Evolutionary conservation across 2,329 filamentous ascomycete genomes (phyloP).

Genomic region (Sporothrix globosa): DNA sequence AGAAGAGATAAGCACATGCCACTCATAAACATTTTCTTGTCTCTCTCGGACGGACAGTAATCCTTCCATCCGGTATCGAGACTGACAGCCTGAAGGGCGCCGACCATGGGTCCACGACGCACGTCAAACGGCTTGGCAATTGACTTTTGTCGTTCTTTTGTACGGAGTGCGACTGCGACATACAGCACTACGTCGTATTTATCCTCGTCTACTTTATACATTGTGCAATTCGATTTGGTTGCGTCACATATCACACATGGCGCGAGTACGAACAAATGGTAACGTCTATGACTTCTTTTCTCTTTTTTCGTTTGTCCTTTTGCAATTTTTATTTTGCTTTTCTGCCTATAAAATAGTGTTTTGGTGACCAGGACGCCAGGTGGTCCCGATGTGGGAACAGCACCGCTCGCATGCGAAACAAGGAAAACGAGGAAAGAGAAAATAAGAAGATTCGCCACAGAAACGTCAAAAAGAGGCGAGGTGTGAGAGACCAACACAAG

Average conservation of each 20-base stretch:
- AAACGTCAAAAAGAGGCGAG: conserved; percentile 13
- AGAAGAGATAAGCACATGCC: not conserved
- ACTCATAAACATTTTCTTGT: not conserved
- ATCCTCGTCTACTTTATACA: not conserved
- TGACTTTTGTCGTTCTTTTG: not conserved
- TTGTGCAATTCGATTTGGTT: not conserved
- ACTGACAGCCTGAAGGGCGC: conserved; percentile 1
- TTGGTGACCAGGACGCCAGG: conserved; percentile 33
- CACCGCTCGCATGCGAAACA: conserved; percentile 13
- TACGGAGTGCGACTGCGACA: no score
- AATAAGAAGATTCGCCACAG: conserved; percentile 28
- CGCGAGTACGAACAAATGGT: conserved; percentile 13
- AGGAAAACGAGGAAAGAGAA: not conserved
- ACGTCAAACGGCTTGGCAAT: conserved; percentile 20
- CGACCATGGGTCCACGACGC: conserved; percentile 20
- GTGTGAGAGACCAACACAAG: not conserved
- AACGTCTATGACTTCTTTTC: conserved; percentile 29
- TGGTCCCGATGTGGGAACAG: conserved; percentile 14
- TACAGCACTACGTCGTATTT: no score
- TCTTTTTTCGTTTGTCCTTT: conserved; percentile 27
- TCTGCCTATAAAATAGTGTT: conserved; percentile 26
- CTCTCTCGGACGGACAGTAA: not conserved
- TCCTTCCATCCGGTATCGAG: conserved; percentile 19
- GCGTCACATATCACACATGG: conserved; percentile 18
- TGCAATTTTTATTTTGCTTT: conserved; percentile 34